Evolutionary conservation across 2,329 filamentous ascomycete genomes (phyloP).

Genomic region (Sarocladium strictum): DNA sequence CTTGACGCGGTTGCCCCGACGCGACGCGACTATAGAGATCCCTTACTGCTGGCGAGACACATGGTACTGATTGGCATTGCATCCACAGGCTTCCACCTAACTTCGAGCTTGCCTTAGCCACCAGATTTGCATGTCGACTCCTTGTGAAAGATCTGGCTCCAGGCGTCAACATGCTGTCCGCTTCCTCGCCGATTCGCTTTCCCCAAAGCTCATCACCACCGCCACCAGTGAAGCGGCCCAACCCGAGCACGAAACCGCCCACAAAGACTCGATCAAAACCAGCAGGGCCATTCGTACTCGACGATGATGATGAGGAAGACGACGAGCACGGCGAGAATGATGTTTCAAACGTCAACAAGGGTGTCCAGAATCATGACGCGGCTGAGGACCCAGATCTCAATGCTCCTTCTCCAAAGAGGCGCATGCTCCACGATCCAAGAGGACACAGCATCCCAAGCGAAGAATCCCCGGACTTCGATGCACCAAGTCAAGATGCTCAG

Average conservation of each 20-base stretch:
- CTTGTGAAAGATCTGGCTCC: not conserved
- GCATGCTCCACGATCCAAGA: slow-evolving; percentile 22
- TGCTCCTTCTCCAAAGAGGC: slow-evolving; percentile 22
- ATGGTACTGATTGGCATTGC: not conserved
- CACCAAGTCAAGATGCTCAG: not conserved
- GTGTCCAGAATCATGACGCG: not conserved
- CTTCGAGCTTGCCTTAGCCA: not conserved
- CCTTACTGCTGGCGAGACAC: not conserved
- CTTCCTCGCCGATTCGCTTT: slow-evolving; percentile 54
- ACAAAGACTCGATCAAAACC: slow-evolving; percentile 26
- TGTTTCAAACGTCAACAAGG: not conserved
- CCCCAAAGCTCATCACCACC: slow-evolving; percentile 41
- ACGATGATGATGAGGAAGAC: slow-evolving; percentile 30
- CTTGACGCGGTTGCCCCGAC: slow-evolving; percentile 4
- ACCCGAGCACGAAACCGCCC: slow-evolving; percentile 26
- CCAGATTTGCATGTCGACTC: not conserved
- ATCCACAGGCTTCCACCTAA: not conserved
- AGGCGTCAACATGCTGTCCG: slow-evolving; percentile 44
- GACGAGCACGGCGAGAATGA: slow-evolving; percentile 15
- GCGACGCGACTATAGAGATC: not conserved
- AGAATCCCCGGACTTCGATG: not conserved
- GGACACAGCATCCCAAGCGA: slow-evolving; percentile 2
- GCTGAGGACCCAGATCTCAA: slow-evolving; percentile 7
- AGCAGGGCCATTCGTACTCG: slow-evolving; percentile 32
- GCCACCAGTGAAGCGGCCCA: not conserved